Evolutionary conservation across 495 filamentous ascomycete species (phyloP).

Genomic region (Penicillium argentinense): DNA sequence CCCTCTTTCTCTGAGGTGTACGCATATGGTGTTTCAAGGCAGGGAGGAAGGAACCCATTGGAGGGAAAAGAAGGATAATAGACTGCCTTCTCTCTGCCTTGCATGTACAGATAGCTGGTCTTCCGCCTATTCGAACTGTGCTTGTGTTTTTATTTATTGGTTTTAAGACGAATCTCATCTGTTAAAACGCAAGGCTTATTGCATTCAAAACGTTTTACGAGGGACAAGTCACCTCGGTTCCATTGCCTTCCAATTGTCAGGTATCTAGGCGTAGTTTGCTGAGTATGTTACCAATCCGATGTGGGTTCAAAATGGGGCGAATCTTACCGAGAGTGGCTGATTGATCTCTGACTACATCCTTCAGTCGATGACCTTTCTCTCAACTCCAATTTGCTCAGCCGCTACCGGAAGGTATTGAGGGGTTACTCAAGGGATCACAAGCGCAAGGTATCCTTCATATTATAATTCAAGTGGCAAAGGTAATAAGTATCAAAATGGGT

Average conservation of each 20-base stretch:
- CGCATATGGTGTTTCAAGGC: constrained; percentile 34
- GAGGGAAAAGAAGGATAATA: constrained; percentile 29
- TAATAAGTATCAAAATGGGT: neutral
- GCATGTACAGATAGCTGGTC: constrained; percentile 55
- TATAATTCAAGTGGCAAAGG: neutral
- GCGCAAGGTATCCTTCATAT: no score
- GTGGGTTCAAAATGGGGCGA: no score
- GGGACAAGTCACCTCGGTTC: no score
- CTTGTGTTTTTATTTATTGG: constrained; percentile 34
- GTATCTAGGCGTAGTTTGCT: neutral
- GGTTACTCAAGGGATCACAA: no score
- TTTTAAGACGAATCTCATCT: constrained; percentile 37
- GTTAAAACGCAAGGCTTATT: constrained; percentile 27
- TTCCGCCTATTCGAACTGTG: constrained; percentile 44
- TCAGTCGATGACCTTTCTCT: no score
- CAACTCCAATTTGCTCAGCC: no score
- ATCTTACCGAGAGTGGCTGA: no score
- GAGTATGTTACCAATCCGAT: no score
- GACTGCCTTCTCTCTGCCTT: constrained; percentile 33
- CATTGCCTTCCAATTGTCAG: no score
- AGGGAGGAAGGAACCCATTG: constrained; percentile 21
- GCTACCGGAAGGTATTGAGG: no score
- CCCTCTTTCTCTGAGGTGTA: constrained; percentile 17
- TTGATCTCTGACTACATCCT: no score
- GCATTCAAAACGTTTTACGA: no score